These are phyloP conservation scores for Primulina huaijiensis DNA, from an alignment of 257 asterid genomes.

Conservation along the genomic window DNA sequence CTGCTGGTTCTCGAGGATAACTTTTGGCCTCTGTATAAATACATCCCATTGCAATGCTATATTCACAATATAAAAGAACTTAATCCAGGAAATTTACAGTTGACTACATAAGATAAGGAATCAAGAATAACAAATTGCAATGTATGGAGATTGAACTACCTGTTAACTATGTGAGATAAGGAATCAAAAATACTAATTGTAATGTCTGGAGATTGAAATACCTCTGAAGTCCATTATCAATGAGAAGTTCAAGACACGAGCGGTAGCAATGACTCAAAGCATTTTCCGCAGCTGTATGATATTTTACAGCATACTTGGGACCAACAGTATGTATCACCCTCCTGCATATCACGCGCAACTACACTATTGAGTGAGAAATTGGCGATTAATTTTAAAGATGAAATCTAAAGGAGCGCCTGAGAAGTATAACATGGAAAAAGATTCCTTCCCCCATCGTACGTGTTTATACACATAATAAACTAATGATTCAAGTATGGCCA, in stretches of 20 bases:
- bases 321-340: constrained; percentile 98
- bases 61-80: constrained; percentile 29
- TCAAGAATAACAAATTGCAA: constrained; percentile 11
- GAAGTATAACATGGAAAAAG: constrained; percentile 1
- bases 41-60: constrained; percentile 96
- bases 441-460: not conserved
- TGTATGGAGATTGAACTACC: not conserved
- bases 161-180: constrained; percentile 8
- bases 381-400: constrained; percentile 28
- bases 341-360: constrained; percentile 50
- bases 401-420: constrained; percentile 19
- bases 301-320: constrained; percentile 94
- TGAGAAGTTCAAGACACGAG: constrained; percentile 59
- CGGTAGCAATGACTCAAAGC: constrained; percentile 98
- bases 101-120: not conserved
- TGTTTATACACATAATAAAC: not conserved
- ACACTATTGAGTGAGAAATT: constrained; percentile 40
- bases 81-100: constrained; percentile 24
- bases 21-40: constrained; percentile 89
- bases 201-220: constrained; percentile 28
- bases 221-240: constrained; percentile 71
- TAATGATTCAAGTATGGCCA: not conserved
- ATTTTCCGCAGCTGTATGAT: constrained; percentile 98
- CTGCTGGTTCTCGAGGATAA: constrained; percentile 99
- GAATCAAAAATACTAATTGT: constrained; percentile 22